Evolutionary conservation across 768 basidiomycete species (phyloP).

Genomic region (Pulveroboletus sp.): DNA sequence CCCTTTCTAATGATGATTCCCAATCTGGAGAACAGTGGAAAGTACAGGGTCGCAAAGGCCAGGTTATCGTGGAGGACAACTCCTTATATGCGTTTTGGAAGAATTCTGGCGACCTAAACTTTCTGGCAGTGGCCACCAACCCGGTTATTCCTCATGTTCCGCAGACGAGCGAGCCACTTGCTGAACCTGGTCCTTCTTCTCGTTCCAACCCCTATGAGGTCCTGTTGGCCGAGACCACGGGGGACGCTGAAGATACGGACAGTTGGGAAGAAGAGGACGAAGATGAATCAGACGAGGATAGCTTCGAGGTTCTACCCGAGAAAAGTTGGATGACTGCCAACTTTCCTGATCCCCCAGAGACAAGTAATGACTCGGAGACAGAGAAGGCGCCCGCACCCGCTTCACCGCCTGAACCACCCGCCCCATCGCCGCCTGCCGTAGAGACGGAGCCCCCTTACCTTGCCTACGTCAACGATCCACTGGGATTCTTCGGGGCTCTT

Average conservation of each 20-base stretch:
- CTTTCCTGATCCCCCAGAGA: neutral
- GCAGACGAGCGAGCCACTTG: neutral
- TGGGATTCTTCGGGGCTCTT: constrained; percentile 36
- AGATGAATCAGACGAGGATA: constrained; percentile 6
- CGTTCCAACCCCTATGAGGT: constrained; percentile 17
- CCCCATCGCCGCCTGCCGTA: neutral
- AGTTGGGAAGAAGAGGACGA: neutral
- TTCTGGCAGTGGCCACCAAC: constrained; percentile 29
- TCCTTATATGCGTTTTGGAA: constrained; percentile 52
- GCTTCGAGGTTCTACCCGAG: constrained; percentile 12
- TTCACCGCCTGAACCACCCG: neutral
- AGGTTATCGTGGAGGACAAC: constrained; percentile 16
- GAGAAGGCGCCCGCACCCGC: neutral
- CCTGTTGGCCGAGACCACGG: neutral
- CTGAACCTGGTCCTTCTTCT: constrained; percentile 3
- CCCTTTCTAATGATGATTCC: constrained; percentile 12
- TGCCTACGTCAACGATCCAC: constrained; percentile 23
- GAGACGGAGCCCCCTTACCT: neutral
- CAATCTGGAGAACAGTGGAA: constrained; percentile 33
- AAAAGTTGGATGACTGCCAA: constrained; percentile 29
- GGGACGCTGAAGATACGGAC: constrained; percentile 1
- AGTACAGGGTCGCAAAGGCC: constrained; percentile 26
- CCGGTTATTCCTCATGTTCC: neutral
- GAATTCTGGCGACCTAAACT: constrained; percentile 42
- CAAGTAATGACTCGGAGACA: neutral